Percentiles rank a stretch among this genome's conserved stretches.
These are phyloP conservation scores for Naganishia liquefaciens DNA, from an alignment of 1,284 basidiomycete genomes.

Conservation along the genomic window DNA sequence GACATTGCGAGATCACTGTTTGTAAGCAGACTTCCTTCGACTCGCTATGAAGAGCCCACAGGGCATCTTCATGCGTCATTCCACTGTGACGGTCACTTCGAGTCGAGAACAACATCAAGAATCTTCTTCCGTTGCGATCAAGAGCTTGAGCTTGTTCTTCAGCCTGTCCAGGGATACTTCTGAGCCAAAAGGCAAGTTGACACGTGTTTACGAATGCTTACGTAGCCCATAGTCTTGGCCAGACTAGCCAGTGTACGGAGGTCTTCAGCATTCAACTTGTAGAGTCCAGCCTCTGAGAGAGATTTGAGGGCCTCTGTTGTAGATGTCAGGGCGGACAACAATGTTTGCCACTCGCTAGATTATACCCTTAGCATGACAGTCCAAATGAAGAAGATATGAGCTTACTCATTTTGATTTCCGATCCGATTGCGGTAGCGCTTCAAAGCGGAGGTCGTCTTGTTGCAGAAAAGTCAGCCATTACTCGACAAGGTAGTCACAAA, in stretches of 20 bases:
- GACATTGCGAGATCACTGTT: constrained; percentile 69
- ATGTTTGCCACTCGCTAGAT: constrained; percentile 6
- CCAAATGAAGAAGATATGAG: constrained; percentile 23
- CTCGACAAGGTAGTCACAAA: background rate
- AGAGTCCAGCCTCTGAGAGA: constrained; percentile 65
- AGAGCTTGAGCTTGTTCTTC: constrained; percentile 82
- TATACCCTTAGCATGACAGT: background rate
- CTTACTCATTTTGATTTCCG: too few relatives aligned
- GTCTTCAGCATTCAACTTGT: constrained; percentile 73
- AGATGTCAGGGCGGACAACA: constrained; percentile 58
- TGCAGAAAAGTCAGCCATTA: constrained; percentile 22
- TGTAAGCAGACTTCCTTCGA: constrained; percentile 79
- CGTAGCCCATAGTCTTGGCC: constrained; percentile 83
- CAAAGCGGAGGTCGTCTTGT: constrained; percentile 24
- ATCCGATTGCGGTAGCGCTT: constrained; percentile 25
- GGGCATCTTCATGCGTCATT: constrained; percentile 82
- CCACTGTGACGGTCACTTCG: constrained; percentile 35
- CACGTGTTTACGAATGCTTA: constrained; percentile 46
- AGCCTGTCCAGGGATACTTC: constrained; percentile 60
- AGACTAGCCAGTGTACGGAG: constrained; percentile 75
- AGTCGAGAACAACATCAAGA: constrained; percentile 74
- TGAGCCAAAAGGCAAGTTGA: constrained; percentile 15
- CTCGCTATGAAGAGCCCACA: constrained; percentile 94
- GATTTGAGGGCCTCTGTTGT: constrained; percentile 58
- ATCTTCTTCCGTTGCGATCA: constrained; percentile 84